Conservation (phyloP, 257 asterid genomes). For the Lycium ferocissimum region DNA sequence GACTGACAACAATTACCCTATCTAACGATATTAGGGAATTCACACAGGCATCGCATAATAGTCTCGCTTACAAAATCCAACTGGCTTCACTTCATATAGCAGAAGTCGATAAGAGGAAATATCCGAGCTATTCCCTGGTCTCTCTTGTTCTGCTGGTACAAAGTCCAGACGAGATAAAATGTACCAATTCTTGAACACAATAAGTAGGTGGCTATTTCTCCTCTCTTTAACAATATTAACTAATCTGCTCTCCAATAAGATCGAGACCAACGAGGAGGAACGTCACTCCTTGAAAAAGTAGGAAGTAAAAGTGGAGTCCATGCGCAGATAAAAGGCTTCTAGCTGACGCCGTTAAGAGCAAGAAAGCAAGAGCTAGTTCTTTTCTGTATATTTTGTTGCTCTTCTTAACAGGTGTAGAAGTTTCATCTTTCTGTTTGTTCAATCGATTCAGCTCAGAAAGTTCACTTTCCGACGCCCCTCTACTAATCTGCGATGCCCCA, state of each 20-base stretch:
- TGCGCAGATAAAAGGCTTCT: slow-evolving; percentile 79
- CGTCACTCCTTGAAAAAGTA: slow-evolving; percentile 79
- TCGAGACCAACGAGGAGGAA: slow-evolving; percentile 75
- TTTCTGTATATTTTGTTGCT: slow-evolving; percentile 70
- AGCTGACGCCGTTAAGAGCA: slow-evolving; percentile 63
- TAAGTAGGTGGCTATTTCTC: neutral
- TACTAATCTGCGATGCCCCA: slow-evolving; percentile 39
- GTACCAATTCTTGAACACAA: neutral
- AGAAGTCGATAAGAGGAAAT: slow-evolving; percentile 9
- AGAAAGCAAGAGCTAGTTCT: slow-evolving; percentile 73
- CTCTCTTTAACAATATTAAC: slow-evolving; percentile 31
- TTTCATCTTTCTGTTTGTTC: slow-evolving; percentile 41
- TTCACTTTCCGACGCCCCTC: slow-evolving; percentile 52
- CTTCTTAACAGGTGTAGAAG: slow-evolving; percentile 44
- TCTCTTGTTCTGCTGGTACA: neutral
- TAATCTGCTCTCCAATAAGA: slow-evolving; percentile 72
- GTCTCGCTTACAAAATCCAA: slow-evolving; percentile 15
- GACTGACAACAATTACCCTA: slow-evolving; percentile 41
- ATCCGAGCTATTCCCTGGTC: slow-evolving; percentile 17
- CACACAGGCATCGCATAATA: slow-evolving; percentile 5
- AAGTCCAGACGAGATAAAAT: neutral
- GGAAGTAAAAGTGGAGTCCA: slow-evolving; percentile 77
- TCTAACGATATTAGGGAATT: slow-evolving; percentile 31
- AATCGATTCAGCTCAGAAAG: slow-evolving; percentile 41
- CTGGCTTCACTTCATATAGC: slow-evolving; percentile 26